Evolutionary conservation across 371 early-diverging fungal genomes (phyloP).

Genomic region (Actinomortierella ambigua): DNA sequence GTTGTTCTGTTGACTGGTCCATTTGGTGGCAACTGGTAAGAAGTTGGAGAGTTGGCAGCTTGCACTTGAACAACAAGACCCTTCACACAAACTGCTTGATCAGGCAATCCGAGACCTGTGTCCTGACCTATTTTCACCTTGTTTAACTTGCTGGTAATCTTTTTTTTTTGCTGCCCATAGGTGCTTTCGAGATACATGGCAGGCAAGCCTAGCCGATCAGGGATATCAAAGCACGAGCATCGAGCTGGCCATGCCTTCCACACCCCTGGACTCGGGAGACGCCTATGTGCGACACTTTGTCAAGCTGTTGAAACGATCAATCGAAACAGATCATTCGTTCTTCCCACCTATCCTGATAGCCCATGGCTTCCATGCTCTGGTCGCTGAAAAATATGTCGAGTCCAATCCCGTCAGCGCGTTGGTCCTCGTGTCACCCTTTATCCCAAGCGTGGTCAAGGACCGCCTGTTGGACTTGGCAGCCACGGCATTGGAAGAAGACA

Average conservation of each 20-base stretch:
- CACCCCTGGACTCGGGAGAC: slow-evolving; percentile 28
- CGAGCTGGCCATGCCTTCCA: slow-evolving; percentile 25
- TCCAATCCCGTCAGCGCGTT: slow-evolving; percentile 46
- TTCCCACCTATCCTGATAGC: slow-evolving; percentile 46
- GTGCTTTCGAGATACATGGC: slow-evolving; percentile 46
- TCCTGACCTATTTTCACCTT: neutral
- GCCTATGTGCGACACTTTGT: slow-evolving; percentile 39
- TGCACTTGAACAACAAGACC: too few relatives aligned
- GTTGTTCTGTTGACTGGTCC: slow-evolving; percentile 43
- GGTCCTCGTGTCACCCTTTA: slow-evolving; percentile 44
- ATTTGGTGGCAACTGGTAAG: slow-evolving; percentile 47
- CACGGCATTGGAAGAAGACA: neutral
- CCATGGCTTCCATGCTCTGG: slow-evolving; percentile 43
- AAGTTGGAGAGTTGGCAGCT: too few relatives aligned
- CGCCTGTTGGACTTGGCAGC: slow-evolving; percentile 28
- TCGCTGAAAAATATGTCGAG: slow-evolving; percentile 44
- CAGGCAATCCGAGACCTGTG: too few relatives aligned
- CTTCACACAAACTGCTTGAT: too few relatives aligned
- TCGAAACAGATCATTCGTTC: slow-evolving; percentile 44
- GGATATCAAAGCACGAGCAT: slow-evolving; percentile 44
- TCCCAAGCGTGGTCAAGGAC: slow-evolving; percentile 20
- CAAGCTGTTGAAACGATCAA: slow-evolving; percentile 30
- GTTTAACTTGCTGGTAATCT: neutral
- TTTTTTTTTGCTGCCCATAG: slow-evolving; percentile 1
- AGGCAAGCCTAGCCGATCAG: slow-evolving; percentile 35